Percentiles rank a stretch among this genome's conserved stretches.
Evolutionary conservation across 305 asterid species (phyloP).

Genomic region (Ajuga reptans): DNA sequence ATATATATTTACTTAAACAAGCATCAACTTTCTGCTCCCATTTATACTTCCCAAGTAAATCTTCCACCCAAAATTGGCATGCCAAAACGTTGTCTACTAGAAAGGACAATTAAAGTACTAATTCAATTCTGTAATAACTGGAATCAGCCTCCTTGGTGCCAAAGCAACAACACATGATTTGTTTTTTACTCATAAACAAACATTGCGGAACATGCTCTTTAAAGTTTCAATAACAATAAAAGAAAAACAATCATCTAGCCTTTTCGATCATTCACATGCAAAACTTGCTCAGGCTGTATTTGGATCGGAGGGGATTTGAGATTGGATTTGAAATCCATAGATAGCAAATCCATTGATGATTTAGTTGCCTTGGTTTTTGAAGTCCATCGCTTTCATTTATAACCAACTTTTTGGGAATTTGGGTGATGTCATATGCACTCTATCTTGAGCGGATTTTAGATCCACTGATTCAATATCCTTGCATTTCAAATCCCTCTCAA

Average conservation of each 20-base stretch:
- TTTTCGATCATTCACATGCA: background rate
- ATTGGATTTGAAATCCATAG: too few species aligned
- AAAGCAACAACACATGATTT: background rate
- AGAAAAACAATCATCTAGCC: background rate
- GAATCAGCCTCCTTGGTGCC: background rate
- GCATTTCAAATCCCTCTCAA: too few species aligned
- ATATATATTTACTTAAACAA: background rate
- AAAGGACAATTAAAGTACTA: background rate
- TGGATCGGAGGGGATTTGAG: too few species aligned
- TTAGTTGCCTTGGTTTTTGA: too few species aligned
- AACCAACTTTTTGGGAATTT: too few species aligned
- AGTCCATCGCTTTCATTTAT: too few species aligned
- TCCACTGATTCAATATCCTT: too few species aligned
- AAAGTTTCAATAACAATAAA: background rate
- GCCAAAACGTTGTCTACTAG: background rate
- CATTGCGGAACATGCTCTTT: background rate
- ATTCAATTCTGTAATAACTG: background rate
- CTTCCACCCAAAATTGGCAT: background rate
- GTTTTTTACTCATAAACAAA: background rate
- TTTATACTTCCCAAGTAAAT: background rate
- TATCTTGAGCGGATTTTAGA: too few species aligned
- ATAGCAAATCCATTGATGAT: too few species aligned
- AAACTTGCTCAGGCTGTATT: background rate
- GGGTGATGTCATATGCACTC: too few species aligned
- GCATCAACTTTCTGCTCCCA: background rate